These are phyloP conservation scores for Cruciata laevipes DNA, from an alignment of 257 asterid genomes.

Conservation along the genomic window DNA sequence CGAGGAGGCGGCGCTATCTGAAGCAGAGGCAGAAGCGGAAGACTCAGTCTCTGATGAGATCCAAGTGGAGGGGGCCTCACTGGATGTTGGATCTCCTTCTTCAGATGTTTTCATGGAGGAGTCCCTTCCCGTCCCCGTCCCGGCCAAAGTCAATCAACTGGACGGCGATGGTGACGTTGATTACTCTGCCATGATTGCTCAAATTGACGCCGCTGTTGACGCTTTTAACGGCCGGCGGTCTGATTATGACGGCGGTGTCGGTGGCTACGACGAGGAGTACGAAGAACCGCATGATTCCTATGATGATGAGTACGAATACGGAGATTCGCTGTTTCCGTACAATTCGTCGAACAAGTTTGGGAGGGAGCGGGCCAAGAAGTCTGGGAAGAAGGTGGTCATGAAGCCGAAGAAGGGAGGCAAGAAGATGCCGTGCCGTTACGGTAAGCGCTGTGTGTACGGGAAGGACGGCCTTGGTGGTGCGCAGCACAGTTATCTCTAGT, in stretches of 20 bases:
- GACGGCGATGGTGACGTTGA: constrained; percentile 9
- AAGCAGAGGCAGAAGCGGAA: background rate
- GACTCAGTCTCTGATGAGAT: background rate
- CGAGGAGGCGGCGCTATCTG: background rate
- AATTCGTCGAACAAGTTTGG: constrained; percentile 47
- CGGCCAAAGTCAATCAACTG: background rate
- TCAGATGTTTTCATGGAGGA: constrained; percentile 19
- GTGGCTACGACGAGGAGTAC: constrained; percentile 20
- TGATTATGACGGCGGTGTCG: constrained; percentile 8
- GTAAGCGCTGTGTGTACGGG: constrained; percentile 46
- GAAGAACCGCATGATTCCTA: constrained; percentile 9
- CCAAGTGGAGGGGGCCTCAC: background rate
- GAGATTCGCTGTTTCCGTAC: constrained; percentile 45
- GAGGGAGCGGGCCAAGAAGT: constrained; percentile 62
- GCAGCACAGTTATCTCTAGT: constrained; percentile 25
- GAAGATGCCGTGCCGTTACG: constrained; percentile 39
- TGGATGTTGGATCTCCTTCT: constrained; percentile 21
- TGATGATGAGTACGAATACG: background rate
- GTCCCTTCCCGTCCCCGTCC: constrained; percentile 5
- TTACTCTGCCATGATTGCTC: background rate
- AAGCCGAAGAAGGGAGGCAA: constrained; percentile 30
- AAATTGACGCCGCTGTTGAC: background rate
- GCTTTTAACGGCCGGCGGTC: constrained; percentile 5
- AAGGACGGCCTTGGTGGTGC: constrained; percentile 48
- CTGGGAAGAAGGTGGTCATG: constrained; percentile 61